Evolutionary conservation across 768 basidiomycete species (phyloP).

Genomic region (Chalciporus pseudorubinellus): DNA sequence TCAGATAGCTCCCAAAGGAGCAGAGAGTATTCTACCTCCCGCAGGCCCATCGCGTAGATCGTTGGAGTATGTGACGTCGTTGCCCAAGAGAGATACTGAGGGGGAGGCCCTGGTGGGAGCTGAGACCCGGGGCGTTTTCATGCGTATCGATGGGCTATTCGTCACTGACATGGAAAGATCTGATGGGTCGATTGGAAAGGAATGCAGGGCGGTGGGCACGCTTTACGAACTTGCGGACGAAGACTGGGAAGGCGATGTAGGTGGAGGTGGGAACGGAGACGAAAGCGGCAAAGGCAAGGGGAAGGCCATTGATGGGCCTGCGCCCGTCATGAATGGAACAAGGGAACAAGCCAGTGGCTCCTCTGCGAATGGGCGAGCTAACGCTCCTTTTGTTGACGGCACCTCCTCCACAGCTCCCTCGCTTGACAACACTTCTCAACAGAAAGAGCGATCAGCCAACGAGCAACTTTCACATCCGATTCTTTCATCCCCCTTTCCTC

Average conservation of each 20-base stretch:
- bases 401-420: conserved; percentile 16
- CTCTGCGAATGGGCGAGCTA: conserved; percentile 13
- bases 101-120: conserved; percentile 24
- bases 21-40: conserved; percentile 56
- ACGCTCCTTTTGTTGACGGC: conserved; percentile 20
- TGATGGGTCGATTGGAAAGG: conserved; percentile 44
- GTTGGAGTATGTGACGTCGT: conserved; percentile 26
- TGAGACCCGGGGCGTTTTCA: conserved; percentile 59
- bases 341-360: neutral
- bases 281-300: conserved; percentile 29
- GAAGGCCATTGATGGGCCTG: conserved; percentile 29
- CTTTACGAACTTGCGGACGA: conserved; percentile 76
- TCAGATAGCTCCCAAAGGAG: conserved; percentile 65
- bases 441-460: conserved; percentile 21
- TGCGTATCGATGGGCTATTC: conserved; percentile 66
- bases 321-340: conserved; percentile 4
- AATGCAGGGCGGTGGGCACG: conserved; percentile 69
- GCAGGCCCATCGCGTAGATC: conserved; percentile 49
- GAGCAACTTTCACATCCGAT: conserved; percentile 39
- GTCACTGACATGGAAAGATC: conserved; percentile 51
- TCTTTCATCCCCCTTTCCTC: conserved; percentile 34
- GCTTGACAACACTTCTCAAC: neutral
- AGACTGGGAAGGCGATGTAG: conserved; percentile 51
- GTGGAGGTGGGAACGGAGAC: conserved; percentile 8
- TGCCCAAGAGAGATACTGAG: conserved; percentile 3